Base-by-base conservation (phyloP, 2,329 filamentous ascomycete species). In the Cladorrhinum sp. region DNA sequence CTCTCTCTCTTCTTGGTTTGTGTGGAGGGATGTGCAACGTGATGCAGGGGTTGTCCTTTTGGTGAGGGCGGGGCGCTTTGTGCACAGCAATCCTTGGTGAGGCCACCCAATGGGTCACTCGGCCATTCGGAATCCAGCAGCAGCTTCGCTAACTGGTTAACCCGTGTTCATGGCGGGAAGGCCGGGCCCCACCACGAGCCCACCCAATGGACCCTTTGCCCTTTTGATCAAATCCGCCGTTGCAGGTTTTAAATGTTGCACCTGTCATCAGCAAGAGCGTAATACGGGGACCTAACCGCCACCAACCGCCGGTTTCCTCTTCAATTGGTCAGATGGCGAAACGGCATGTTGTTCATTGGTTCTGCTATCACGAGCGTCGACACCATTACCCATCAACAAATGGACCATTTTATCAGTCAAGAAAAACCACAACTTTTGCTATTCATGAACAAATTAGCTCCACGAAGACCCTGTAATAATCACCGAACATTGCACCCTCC, bases 1-100 rank as follows among this genome's bases (percentile, higher is more conserved):
- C 52, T 32, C 52, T 56, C 18, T 49, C 32, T 59, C 57, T 48
- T 55, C 58, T 20, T n/a, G n/a, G 56, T 12, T 49, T 59, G 50
- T 25, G 27, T 55, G 51, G 57, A 38, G 27, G 53, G 22, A 24
- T 55, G 29, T 32, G 36, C 38, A 56, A 56, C 25, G 13, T 56
- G 22, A 32, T 56, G 49, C 53, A 56, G 53, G 53, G 53, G 53
- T 22, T 29, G 38, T 41, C 25, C 24, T 45, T 56, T 56, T 41
- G 53, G 53, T 45, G 53, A 56, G 36, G 16, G 53, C 53, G 53
- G 53, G 38, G n/a, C 53, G n/a, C 41, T 45, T 22, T 45, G 41
- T 45, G 41, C 41, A 22, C 8, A 45, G 41, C 41, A 45, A 20
- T 45, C 41, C 41, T 18, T 36, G 18, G 41, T 45, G 41, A 45